Conservation (phyloP, 225 moss, liverwort and hornwort species). For the Lunularia cruciata region DNA sequence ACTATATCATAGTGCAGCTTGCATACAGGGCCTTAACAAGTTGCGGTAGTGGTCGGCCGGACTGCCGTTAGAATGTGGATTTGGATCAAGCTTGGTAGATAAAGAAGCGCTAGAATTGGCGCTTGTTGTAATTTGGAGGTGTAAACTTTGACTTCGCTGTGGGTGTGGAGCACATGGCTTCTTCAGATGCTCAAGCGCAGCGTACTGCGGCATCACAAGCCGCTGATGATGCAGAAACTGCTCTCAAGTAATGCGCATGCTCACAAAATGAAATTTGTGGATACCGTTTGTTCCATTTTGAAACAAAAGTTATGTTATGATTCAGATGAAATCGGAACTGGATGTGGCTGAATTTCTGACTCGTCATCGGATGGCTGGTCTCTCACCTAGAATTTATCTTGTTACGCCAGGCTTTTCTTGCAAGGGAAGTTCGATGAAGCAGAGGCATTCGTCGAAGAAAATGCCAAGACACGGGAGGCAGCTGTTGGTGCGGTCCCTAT, state of each 20-base stretch:
- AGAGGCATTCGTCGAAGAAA: constrained; percentile 72
- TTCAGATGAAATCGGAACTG: too few relatives aligned
- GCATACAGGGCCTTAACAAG: too few relatives aligned
- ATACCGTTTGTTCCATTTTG: too few relatives aligned
- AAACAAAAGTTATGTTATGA: too few relatives aligned
- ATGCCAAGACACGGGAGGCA: constrained; percentile 50
- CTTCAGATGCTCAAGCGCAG: constrained; percentile 18
- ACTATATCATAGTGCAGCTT: too few relatives aligned
- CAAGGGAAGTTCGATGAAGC: constrained; percentile 93
- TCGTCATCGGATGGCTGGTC: background rate
- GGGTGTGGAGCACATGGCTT: constrained; percentile 26
- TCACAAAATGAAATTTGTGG: too few relatives aligned
- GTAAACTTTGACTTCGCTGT: background rate
- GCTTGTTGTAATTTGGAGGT: too few relatives aligned
- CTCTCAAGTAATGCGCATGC: constrained; percentile 37
- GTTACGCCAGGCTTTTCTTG: constrained; percentile 63
- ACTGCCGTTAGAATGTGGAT: too few relatives aligned
- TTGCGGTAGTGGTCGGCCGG: background rate
- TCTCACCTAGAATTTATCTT: too few relatives aligned
- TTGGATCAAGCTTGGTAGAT: background rate
- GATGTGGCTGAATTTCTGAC: background rate
- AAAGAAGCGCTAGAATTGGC: background rate
- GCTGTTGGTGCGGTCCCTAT: constrained; percentile 68
- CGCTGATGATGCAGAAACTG: constrained; percentile 50
- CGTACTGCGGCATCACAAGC: constrained; percentile 22